Evolutionary conservation across 2,329 filamentous ascomycete genomes (phyloP), one percentile per base, ranked within the genome.

Genomic region (Sclerotinia glacialis): DNA sequence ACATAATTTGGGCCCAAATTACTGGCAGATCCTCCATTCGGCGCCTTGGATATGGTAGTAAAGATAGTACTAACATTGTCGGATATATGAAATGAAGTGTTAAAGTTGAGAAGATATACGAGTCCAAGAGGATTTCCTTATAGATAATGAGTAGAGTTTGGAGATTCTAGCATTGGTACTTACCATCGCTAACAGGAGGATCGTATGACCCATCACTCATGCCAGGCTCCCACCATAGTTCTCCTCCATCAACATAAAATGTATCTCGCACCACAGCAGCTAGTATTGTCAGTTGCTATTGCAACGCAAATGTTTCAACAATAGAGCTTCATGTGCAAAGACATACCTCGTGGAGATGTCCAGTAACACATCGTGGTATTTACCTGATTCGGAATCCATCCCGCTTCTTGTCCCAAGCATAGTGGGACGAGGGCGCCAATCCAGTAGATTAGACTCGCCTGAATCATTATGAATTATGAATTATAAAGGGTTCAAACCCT

Each of bases 191-290:
- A 2, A 6, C 1, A 23, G 31, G 14, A 9, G 67, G 67, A 0
- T 76, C 76, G 53, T 71, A 71, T 7, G 72, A 68, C 3, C 83
- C 85, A 71, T 85, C 79, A 2, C 78, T 75, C 61, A 84, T 71
- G 14, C 81, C 82, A 3, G 81, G 80, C 44, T 77, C 69, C 86
- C 87, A 89, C 67, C 69, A 80, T 14, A 88, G 74, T 52, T 74
- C 69, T 4, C 88, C 88, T 47, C 88, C 88, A 74, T 91, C 87
- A 28, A 91, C 75, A 72, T 89, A 90, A 21, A 89, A 77, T 2
- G 82, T 86, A 71, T 90, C 86, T 52, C 82, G 82, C 46, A 90
- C 77, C 3, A 87, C 77, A 47, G 83, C 82, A 69, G 82, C 87
- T 88, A 71, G 16, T 52, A 47, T 61, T 46, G 69, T 77, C 64